Percentiles rank a stretch among this genome's conserved stretches.
Conservation (phyloP, 345 rosid species). For the Citrus medica region DNA sequence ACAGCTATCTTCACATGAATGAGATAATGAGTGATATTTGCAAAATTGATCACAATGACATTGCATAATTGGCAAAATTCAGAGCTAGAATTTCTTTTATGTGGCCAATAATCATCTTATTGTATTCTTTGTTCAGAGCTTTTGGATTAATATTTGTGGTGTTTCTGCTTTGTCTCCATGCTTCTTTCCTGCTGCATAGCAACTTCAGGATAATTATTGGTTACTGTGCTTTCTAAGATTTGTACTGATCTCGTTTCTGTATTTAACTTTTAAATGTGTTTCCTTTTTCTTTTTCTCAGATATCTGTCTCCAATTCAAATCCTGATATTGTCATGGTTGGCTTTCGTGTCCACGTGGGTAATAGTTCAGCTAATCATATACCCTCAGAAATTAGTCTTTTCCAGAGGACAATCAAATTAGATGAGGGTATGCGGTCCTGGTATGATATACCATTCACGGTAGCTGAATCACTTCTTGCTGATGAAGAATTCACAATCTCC, state of each 20-base stretch:
- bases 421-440: slow-evolving; percentile 96
- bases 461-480: slow-evolving; percentile 96
- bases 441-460: slow-evolving; percentile 95
- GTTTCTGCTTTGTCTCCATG: not conserved
- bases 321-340: slow-evolving; percentile 99
- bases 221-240: not conserved
- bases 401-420: slow-evolving; percentile 89
- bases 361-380: slow-evolving; percentile 81
- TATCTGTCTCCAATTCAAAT: slow-evolving; percentile 85
- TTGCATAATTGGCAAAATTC: not conserved
- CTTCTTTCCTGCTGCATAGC: not conserved
- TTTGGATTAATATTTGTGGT: not conserved
- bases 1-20: not conserved
- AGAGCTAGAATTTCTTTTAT: not conserved
- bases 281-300: slow-evolving; percentile 38
- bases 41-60: not conserved
- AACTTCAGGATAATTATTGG: not conserved
- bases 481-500: slow-evolving; percentile 83
- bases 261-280: slow-evolving; percentile 2
- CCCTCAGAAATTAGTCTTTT: slow-evolving; percentile 86
- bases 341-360: slow-evolving; percentile 91
- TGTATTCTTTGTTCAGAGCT: not conserved
- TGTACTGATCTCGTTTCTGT: not conserved
- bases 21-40: not conserved
- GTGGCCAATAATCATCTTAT: not conserved